A percentile compares a stretch with the other conserved stretches of the same genome.
These are phyloP conservation scores for Leccinum pachyderme DNA, from an alignment of 1,284 basidiomycete species.

Conservation along the genomic window DNA sequence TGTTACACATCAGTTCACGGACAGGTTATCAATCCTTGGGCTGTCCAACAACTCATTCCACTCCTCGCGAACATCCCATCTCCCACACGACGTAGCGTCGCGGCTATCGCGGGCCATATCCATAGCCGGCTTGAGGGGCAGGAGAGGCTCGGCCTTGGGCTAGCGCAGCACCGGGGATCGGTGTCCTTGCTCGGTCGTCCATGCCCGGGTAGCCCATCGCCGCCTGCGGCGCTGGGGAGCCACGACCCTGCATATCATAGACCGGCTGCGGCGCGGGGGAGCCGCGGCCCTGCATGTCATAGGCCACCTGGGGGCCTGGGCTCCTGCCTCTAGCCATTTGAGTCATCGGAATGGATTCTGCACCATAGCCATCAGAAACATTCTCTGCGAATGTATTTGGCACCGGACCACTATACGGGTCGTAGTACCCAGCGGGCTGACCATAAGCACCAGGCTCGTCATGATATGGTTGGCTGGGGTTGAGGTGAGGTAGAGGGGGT, in stretches of 20 bases:
- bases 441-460: slow-evolving; percentile 57
- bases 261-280: slow-evolving; percentile 40
- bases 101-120: slow-evolving; percentile 30
- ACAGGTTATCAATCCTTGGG: slow-evolving; percentile 15
- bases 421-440: slow-evolving; percentile 54
- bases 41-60: slow-evolving; percentile 6
- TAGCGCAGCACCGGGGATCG: slow-evolving; percentile 26
- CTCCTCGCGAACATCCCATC: slow-evolving; percentile 10
- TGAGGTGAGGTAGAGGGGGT: slow-evolving; percentile 78
- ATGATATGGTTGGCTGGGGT: slow-evolving; percentile 71
- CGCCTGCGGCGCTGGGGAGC: slow-evolving; percentile 39
- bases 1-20: slow-evolving; percentile 21
- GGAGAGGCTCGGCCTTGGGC: slow-evolving; percentile 44
- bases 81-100: not conserved
- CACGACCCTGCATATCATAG: slow-evolving; percentile 35
- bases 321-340: slow-evolving; percentile 56
- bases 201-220: slow-evolving; percentile 29
- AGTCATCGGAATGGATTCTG: slow-evolving; percentile 74
- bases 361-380: slow-evolving; percentile 30
- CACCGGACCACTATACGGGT: slow-evolving; percentile 73
- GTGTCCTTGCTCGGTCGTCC: slow-evolving; percentile 35
- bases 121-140: slow-evolving; percentile 47
- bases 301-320: slow-evolving; percentile 38
- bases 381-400: slow-evolving; percentile 60
- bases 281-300: slow-evolving; percentile 34